These are phyloP conservation scores for Syncephalastrum sp. DNA, from an alignment of 371 early-diverging fungal species.

Conservation along the genomic window DNA sequence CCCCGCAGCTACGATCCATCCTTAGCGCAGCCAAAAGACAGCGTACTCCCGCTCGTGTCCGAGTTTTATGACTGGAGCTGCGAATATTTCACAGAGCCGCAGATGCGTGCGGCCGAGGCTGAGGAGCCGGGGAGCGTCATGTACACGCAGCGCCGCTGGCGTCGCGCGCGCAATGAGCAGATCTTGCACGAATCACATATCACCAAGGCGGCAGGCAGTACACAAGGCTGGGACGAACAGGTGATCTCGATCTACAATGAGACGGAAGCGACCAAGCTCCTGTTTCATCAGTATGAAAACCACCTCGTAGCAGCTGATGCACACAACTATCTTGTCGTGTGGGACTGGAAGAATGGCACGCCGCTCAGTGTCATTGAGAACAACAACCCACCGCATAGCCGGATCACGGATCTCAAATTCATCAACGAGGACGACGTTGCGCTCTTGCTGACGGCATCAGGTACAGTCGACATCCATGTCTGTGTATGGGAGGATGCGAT, in stretches of 20 bases:
- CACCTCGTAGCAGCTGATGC: conserved; percentile 76
- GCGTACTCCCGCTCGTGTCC: conserved; percentile 52
- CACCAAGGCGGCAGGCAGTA: conserved; percentile 46
- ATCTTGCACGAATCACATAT: conserved; percentile 61
- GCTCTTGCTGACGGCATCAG: conserved; percentile 78
- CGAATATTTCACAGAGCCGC: conserved; percentile 89
- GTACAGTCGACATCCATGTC: conserved; percentile 24
- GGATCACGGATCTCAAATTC: conserved; percentile 77
- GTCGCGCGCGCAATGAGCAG: conserved; percentile 69
- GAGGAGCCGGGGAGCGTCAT: conserved; percentile 83
- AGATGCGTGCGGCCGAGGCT: conserved; percentile 80
- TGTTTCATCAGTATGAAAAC: conserved; percentile 80
- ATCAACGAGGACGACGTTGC: conserved; percentile 90
- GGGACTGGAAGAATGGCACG: conserved; percentile 72
- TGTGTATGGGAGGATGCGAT: too few species aligned
- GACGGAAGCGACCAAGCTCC: conserved; percentile 50
- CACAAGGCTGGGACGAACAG: conserved; percentile 61
- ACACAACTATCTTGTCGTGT: conserved; percentile 59
- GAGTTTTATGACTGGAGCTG: conserved; percentile 83
- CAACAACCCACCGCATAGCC: conserved; percentile 64
- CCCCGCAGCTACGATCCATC: conserved; percentile 6
- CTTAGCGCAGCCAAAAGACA: conserved; percentile 10
- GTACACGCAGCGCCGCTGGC: conserved; percentile 80
- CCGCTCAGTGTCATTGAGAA: conserved; percentile 69
- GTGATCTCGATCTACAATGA: conserved; percentile 59